These are phyloP conservation scores for Thoreauomyces humboldtii DNA, from an alignment of 192 early-diverging fungal genomes.

Conservation along the genomic window DNA sequence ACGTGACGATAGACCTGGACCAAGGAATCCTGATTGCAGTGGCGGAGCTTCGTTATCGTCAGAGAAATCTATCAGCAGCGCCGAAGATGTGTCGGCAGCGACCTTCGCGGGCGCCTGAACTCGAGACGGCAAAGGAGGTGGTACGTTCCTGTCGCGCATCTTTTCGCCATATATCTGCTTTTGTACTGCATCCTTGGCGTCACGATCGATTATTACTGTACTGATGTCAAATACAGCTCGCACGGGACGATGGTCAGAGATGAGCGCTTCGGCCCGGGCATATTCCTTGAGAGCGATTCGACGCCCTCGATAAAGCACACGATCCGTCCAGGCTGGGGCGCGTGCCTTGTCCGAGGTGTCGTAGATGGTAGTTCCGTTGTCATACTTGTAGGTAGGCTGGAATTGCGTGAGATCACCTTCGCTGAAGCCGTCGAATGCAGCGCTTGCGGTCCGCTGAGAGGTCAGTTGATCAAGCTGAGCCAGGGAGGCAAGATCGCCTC, in stretches of 20 bases:
- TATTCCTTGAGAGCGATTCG: conserved; percentile 40
- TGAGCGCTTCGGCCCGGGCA: conserved; percentile 51
- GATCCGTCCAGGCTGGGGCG: conserved; percentile 63
- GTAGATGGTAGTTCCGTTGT: conserved; percentile 66
- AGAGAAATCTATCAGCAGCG: conserved; percentile 26
- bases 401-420: conserved; percentile 70
- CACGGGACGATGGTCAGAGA: conserved; percentile 81
- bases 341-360: conserved; percentile 71
- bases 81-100: conserved; percentile 11
- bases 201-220: conserved; percentile 28
- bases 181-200: conserved; percentile 12
- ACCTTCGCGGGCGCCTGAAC: conserved; percentile 18
- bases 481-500: conserved; percentile 17
- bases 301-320: conserved; percentile 43
- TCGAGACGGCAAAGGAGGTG: conserved; percentile 21
- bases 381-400: conserved; percentile 80
- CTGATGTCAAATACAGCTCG: conserved; percentile 29
- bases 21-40: not conserved
- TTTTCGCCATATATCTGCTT: conserved; percentile 22
- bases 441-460: conserved; percentile 43
- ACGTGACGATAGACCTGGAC: not conserved
- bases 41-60: conserved; percentile 25
- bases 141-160: conserved; percentile 17
- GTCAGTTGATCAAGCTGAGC: conserved; percentile 31
- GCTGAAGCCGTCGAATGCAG: conserved; percentile 73